These are phyloP conservation scores for Ehretia macrophylla DNA, from an alignment of 257 asterid genomes.

Conservation along the genomic window DNA sequence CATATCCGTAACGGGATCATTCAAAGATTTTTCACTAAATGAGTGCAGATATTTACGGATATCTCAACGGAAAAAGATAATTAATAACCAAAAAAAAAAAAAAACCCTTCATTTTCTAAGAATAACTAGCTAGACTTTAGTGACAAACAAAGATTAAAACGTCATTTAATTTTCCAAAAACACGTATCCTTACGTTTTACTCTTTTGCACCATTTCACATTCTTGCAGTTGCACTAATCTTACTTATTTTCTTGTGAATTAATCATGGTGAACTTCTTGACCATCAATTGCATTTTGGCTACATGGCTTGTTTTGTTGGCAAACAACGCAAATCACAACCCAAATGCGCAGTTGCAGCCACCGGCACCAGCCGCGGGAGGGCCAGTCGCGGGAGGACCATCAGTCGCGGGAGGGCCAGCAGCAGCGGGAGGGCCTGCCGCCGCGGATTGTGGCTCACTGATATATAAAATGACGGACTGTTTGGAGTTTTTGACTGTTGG, in stretches of 20 bases:
- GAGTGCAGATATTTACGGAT: not conserved
- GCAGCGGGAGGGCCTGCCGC: not conserved
- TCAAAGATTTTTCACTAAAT: not conserved
- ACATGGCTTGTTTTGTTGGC: not conserved
- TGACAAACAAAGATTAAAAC: too few species aligned
- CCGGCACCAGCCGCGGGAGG: not conserved
- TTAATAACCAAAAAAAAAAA: too few species aligned
- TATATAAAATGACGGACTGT: constrained; percentile 14
- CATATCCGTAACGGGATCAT: not conserved
- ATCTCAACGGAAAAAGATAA: not conserved
- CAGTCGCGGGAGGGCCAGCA: not conserved
- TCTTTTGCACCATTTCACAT: not conserved
- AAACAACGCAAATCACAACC: not conserved
- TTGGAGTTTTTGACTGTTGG: not conserved
- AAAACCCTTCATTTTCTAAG: not conserved
- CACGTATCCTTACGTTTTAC: not conserved
- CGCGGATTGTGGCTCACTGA: not conserved
- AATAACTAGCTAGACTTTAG: not conserved
- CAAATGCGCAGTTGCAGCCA: too few species aligned
- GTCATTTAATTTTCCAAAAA: too few species aligned
- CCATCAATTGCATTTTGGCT: not conserved
- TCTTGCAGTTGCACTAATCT: not conserved
- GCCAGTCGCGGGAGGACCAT: not conserved
- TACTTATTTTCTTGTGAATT: not conserved
- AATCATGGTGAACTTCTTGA: not conserved